phyloP scores from a whole-genome alignment of 805 yeast species.

The Lipomyces spencermartinsiae region DNA sequence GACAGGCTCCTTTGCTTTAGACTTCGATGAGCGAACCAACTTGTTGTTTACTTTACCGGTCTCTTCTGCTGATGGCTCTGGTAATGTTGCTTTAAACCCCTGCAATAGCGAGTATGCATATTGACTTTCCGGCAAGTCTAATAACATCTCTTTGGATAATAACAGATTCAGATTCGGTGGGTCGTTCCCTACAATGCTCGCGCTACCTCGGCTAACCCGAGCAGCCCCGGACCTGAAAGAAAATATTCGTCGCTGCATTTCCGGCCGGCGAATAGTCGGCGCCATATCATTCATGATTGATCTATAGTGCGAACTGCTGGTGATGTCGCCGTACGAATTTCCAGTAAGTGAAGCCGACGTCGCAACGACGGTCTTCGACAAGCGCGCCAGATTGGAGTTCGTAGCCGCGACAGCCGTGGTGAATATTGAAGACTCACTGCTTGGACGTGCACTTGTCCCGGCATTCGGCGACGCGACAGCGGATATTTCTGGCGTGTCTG shows the following conservation, averaged over 20 bases:
- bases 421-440: conserved; percentile 37
- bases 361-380: conserved; percentile 49
- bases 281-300: conserved; percentile 55
- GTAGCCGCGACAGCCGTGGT: conserved; percentile 50
- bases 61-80: conserved; percentile 20
- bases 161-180: conserved; percentile 11
- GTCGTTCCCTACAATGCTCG: conserved; percentile 2
- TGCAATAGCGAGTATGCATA: conserved; percentile 63
- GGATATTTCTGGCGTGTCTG: not conserved
- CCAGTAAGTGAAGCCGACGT: conserved; percentile 48
- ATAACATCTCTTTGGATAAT: conserved; percentile 66
- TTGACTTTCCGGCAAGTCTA: conserved; percentile 55
- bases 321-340: conserved; percentile 45
- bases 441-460: conserved; percentile 7
- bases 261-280: conserved; percentile 46
- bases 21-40: conserved; percentile 8
- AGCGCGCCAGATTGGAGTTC: conserved; percentile 47
- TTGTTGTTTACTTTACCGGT: conserved; percentile 5
- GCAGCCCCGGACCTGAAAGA: conserved; percentile 38
- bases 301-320: conserved; percentile 51
- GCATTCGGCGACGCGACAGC: conserved; percentile 5
- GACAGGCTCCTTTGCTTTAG: conserved; percentile 13
- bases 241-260: conserved; percentile 51
- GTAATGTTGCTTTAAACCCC: conserved; percentile 64
- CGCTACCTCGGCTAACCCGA: conserved; percentile 4